Base-by-base conservation (phyloP, 2,329 filamentous ascomycete species). In the Fusarium xyrophilum region DNA sequence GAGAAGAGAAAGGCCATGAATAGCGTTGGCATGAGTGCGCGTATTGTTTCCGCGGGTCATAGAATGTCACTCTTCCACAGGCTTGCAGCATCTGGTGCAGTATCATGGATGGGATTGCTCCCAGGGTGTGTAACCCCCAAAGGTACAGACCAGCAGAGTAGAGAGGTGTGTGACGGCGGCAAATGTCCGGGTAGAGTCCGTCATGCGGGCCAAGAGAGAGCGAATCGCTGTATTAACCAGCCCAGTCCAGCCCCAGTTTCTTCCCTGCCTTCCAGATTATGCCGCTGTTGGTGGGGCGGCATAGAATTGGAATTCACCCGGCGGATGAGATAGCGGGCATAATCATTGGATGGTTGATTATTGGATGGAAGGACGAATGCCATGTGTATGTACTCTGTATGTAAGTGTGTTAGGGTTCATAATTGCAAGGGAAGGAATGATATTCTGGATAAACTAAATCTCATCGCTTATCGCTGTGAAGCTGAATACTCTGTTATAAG, bases 261-360 rank as follows among this genome's bases (percentile, higher is more conserved):
- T 53, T 63, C 44, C 55, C 25, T 60, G 36, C 35, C 53, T 60
- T 32, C 7, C 9, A 65, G 54, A 65, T 60, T 63, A 61, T 69
- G 67, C 68, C 69, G 71, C 62, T 56, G 67, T 63, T 63, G 63
- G 70, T 73, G 71, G 70, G 71, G 60, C 54, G 71, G 60, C 54
- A 54, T 23, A 28, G 35, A 44, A 25, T 50, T 36, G 63, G 70
- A 69, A 74, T 74, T 74, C 72, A 74, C 46, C 72, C 72, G 72
- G 72, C 63, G 60, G 60, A 57, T 68, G 67, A 58, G 58, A 63
- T 65, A 63, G 69, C 64, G 57, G 56, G 57, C 60, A 50, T 58
- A 25, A 19, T 25, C 25, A 44, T 59, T 59, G 27, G 43, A 53
- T 42, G 30, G 52, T 17, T 48, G 9, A 12, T 43, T 25, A 44